These are phyloP conservation scores for Beauveria brongniartii DNA, from an alignment of 2,329 filamentous ascomycete genomes.

Conservation along the genomic window DNA sequence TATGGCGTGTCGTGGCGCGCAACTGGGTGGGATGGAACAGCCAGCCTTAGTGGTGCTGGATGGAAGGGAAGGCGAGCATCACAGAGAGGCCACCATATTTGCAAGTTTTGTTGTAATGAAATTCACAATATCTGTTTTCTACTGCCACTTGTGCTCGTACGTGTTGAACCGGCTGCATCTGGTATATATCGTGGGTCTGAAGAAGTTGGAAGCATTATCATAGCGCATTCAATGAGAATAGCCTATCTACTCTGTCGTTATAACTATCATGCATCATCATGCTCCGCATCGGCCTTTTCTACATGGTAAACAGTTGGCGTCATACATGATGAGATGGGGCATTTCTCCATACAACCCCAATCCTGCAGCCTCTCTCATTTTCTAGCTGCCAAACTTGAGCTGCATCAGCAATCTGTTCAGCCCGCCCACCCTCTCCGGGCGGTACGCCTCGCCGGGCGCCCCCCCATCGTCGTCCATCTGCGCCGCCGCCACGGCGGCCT, in stretches of 20 bases:
- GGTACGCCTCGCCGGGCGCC: conserved; percentile 39
- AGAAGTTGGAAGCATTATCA: neutral
- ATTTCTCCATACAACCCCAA: too few relatives aligned
- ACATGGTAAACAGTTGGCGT: neutral
- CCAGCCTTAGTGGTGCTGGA: conserved; percentile 40
- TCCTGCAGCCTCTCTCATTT: neutral
- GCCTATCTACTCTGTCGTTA: neutral
- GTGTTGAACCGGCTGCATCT: neutral
- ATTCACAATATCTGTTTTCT: neutral
- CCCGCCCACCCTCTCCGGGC: conserved; percentile 65
- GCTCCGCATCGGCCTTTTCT: neutral
- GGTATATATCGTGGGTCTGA: neutral
- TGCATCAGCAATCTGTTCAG: conserved; percentile 88
- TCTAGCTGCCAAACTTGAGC: conserved; percentile 55
- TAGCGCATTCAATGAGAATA: neutral
- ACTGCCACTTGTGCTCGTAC: neutral
- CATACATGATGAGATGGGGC: neutral
- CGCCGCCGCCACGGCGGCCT: conserved; percentile 16
- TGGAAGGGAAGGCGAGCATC: conserved; percentile 12
- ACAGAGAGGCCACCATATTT: conserved; percentile 4
- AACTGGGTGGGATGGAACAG: conserved; percentile 87
- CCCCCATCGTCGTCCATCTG: conserved; percentile 36
- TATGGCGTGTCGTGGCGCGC: conserved; percentile 91
- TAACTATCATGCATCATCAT: neutral
- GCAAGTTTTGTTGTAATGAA: conserved; percentile 11